Conservation (phyloP, 805 yeast species). For the Metschnikowia lunata region DNA sequence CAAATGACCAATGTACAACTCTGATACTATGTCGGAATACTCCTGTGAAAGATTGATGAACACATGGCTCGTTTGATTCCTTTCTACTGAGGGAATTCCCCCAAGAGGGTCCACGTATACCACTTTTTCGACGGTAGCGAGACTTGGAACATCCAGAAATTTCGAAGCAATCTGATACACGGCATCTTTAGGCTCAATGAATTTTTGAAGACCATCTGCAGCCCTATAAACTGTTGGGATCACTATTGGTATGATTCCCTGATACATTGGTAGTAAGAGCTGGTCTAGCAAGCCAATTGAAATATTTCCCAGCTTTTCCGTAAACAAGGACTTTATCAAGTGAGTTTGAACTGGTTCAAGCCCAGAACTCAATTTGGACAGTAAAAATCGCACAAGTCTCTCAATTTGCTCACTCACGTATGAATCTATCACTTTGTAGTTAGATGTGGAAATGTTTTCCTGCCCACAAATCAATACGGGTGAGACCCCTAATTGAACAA, state of each 20-base stretch:
- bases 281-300: slow-evolving; percentile 25
- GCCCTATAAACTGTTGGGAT: slow-evolving; percentile 48
- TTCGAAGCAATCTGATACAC: slow-evolving; percentile 23
- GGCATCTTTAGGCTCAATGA: slow-evolving; percentile 22
- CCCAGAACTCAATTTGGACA: slow-evolving; percentile 19
- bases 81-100: slow-evolving; percentile 85
- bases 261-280: slow-evolving; percentile 38
- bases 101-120: slow-evolving; percentile 78
- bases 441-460: slow-evolving; percentile 18
- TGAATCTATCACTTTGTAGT: slow-evolving; percentile 29
- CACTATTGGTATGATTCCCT: slow-evolving; percentile 57
- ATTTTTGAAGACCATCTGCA: slow-evolving; percentile 21
- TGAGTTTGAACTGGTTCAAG: slow-evolving; percentile 22
- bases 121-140: slow-evolving; percentile 71
- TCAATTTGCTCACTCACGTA: slow-evolving; percentile 31
- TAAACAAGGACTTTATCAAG: slow-evolving; percentile 26
- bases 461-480: slow-evolving; percentile 66
- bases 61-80: slow-evolving; percentile 80
- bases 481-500: slow-evolving; percentile 62
- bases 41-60: slow-evolving; percentile 84
- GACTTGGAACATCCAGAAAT: slow-evolving; percentile 24
- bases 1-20: slow-evolving; percentile 56
- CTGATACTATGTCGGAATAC: slow-evolving; percentile 58
- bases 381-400: slow-evolving; percentile 23
- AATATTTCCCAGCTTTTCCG: slow-evolving; percentile 9